Base-by-base conservation (phyloP, 2,329 filamentous ascomycete species). In the Talaromyces verruculosus region DNA sequence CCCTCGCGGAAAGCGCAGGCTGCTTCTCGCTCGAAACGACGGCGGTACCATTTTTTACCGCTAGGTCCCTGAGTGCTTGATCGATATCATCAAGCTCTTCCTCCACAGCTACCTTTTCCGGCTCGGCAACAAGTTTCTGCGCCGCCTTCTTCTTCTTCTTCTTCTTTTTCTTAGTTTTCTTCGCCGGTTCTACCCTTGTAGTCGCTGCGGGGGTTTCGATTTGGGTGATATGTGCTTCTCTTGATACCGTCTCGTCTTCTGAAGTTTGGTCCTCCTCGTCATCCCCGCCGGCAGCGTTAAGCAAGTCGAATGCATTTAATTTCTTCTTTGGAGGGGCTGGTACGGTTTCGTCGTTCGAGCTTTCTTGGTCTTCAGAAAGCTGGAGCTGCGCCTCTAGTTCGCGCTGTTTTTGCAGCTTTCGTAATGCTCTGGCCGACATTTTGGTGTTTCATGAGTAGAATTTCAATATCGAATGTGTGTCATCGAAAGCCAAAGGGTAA, bases 341-440 rank as follows among this genome's bases (percentile, higher is more conserved):
- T 33, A 69, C 68, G n/a, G 72, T 67, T 11, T 76, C 71, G 55
- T 79, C 78, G 30, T 81, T 79, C 64, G 78, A 79, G 55, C 76
- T 77, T 57, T 77, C 76, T 68, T 80, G 71, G 6, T 72, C 71
- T 58, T 80, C 75, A 58, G 78, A 74, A 53, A 74, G 73, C 67
- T 72, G 71, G 45, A 79, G 74, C 57, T 76, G 75, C 15, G 78
- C 72, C 45, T 75, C 75, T 68, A 83, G 77, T 72, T 88, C 87
- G 66, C 83, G 83, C 79, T 88, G 85, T 69, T 84, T 84, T 73
- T 89, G 87, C 64, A 87, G 82, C 73, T 87, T 87, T 30, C 88
- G 83, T 63, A 90, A 77, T n/a, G 88, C 87, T 69, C 88, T 84
- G 19, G 87, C 87, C 51, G 88, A 89, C 88, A 90, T 90, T 49